Evolutionary conservation across 345 rosid species (phyloP), one percentile per base, ranked within the genome.

Genomic region (Murraya koenigii): DNA sequence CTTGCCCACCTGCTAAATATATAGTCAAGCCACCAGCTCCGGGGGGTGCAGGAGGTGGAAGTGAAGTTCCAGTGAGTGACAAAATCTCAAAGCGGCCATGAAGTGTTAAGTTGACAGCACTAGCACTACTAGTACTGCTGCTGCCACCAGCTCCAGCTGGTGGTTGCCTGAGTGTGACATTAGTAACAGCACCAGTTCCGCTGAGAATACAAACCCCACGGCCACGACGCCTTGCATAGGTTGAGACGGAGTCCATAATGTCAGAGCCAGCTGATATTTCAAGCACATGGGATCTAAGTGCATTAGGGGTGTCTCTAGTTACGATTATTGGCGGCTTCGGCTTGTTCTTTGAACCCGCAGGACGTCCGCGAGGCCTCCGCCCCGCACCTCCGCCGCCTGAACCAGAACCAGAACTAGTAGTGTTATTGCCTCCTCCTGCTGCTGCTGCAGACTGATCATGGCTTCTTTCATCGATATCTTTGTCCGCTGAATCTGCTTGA

Each of bases 71-170:
- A 1, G 90, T 84, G 5, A 92, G 79, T 55, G 97, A 92, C 77
- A 92, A 25, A 49, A 92, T 86, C 84, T 92, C 97, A 68, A 92
- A 92, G 68, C 92, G 83, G 23, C 97, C 97, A 55, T 88, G 94
- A 70, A 92, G 81, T 17, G 94, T 89, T 61, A 90, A 68, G 49
- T 44, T 44, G 75, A 90, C 90, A 67, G 93, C 89, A 67, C 93
- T 86, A 44, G 49, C 49, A 13, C 17, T 13, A 13, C 17, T 44
- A 11, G 49, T 4, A 44, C 49, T 44, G 49, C 17, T 44, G 49
- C 15, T 44, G 49, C 49, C 5, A 15, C 94, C 91, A 47, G 88
- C 74, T 5, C 85, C 86, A 0, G 88, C 86, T 3, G 85, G 82
- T 20, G 93, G 94, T 77, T 90, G 97, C 11, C 89, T 84, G 69